Evolutionary conservation across 192 early-diverging fungal genomes (phyloP).

Genomic region (Backusella circina): DNA sequence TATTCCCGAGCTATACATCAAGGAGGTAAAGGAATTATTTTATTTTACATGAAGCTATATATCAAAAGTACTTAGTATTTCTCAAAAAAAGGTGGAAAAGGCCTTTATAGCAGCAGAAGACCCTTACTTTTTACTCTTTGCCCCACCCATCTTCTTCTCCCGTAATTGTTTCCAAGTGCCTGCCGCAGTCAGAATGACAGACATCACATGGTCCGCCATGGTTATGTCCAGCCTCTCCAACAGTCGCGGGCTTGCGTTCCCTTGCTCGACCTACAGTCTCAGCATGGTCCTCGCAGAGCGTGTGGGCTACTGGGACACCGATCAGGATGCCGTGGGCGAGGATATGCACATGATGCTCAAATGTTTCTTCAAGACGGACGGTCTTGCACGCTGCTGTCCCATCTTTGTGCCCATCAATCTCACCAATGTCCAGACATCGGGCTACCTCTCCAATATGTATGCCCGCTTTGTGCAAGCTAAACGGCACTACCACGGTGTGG

Average conservation of each 20-base stretch:
- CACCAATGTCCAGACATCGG: slow-evolving; percentile 51
- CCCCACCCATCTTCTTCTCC: slow-evolving; percentile 50
- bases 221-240: slow-evolving; percentile 71
- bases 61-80: too few relatives aligned
- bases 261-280: slow-evolving; percentile 75
- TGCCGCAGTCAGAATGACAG: slow-evolving; percentile 65
- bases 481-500: slow-evolving; percentile 69
- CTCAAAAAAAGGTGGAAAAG: slow-evolving; percentile 43
- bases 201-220: slow-evolving; percentile 73
- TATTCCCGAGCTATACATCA: slow-evolving; percentile 71
- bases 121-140: slow-evolving; percentile 39
- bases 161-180: slow-evolving; percentile 68
- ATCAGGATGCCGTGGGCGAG: slow-evolving; percentile 75
- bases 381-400: slow-evolving; percentile 59
- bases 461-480: slow-evolving; percentile 70
- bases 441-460: slow-evolving; percentile 49
- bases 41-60: neutral
- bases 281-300: slow-evolving; percentile 67
- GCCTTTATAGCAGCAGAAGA: slow-evolving; percentile 38
- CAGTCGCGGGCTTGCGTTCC: slow-evolving; percentile 56
- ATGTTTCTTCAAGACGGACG: slow-evolving; percentile 71
- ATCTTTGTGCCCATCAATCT: slow-evolving; percentile 71
- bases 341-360: slow-evolving; percentile 85
- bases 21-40: slow-evolving; percentile 27
- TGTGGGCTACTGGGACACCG: slow-evolving; percentile 77